Percentiles rank a stretch among this genome's conserved stretches.
phyloP scores from a whole-genome alignment of 257 asterid genomes.

The Ilex asprella region DNA sequence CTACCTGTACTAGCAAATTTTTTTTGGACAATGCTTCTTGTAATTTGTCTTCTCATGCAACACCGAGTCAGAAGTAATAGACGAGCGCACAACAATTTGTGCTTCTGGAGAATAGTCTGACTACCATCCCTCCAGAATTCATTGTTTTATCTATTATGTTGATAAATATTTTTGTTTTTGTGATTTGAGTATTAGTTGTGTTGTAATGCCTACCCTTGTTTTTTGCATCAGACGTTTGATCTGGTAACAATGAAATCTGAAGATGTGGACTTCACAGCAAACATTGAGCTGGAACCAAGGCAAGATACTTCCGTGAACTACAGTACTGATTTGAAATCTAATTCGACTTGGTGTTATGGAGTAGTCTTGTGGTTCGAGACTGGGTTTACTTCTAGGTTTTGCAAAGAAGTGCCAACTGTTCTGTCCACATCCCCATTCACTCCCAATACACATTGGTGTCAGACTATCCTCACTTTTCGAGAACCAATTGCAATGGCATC shows the following conservation, averaged over 20 bases:
- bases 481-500: slow-evolving; percentile 76
- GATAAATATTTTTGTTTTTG: neutral
- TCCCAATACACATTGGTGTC: slow-evolving; percentile 89
- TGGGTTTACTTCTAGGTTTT: slow-evolving; percentile 73
- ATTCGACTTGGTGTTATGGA: slow-evolving; percentile 60
- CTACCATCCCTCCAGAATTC: neutral
- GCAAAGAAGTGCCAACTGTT: slow-evolving; percentile 66
- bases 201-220: neutral
- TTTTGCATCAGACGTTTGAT: slow-evolving; percentile 64
- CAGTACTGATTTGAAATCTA: slow-evolving; percentile 15
- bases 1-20: no score
- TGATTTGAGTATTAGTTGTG: neutral
- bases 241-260: slow-evolving; percentile 68
- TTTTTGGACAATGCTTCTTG: no score
- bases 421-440: slow-evolving; percentile 82
- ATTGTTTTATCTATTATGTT: neutral
- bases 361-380: slow-evolving; percentile 89
- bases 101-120: no score
- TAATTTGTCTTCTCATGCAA: neutral
- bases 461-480: slow-evolving; percentile 73
- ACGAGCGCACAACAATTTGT: no score
- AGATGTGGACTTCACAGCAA: slow-evolving; percentile 81
- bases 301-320: slow-evolving; percentile 11
- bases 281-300: slow-evolving; percentile 54
- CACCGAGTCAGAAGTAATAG: no score